Evolutionary conservation across 345 rosid genomes (phyloP), one percentile per base, ranked within the genome.

Genomic region (Populus ilicifolia): DNA sequence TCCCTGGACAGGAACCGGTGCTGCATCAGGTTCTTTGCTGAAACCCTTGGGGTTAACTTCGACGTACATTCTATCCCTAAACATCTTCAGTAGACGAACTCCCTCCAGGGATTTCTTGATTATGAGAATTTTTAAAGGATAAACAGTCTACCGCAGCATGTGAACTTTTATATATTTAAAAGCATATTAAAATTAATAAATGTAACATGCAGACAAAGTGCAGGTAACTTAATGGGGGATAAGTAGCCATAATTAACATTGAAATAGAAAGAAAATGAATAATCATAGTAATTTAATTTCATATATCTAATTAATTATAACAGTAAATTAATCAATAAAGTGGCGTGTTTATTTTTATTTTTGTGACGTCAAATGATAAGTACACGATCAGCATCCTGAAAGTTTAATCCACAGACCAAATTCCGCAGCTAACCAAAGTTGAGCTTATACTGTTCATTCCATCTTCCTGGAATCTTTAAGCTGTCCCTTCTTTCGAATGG

Each of bases 401-500:
- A 14, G 39, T 30, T 46, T 50, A 71, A 71, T 71, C 69, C 17
- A 69, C 71, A 30, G 18, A n/a, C n/a, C 21, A 64, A 27, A 75
- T 18, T 1, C 46, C 79, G 16, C 6, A 75, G 64, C 70, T 67
- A 70, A 50, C 46, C 46, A 48, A 27, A 9, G 27, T 59, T 6
- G 54, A 38, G 29, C 29, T 39, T 5, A 25, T 1, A 18, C 46
- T 17, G 38, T 25, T 84, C 81, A 89, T 62, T 96, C 91, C 65
- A 79, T 82, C 83, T 89, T 95, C 85, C 85, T 83, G 2, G 94
- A 64, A 69, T 96, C 97, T 81, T 92, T 96, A 79, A 84, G 88
- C 33, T 86, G 87, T 10, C 94, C 96, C 71, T 84, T 87, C 87
- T 83, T 91, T 69, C 94, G 82, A 54, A 93, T 86, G 68, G 79